Percentiles rank a stretch among this genome's conserved stretches.
Conservation (phyloP, 208 protist genomes). For the Trypanosoma platydactyli region DNA sequence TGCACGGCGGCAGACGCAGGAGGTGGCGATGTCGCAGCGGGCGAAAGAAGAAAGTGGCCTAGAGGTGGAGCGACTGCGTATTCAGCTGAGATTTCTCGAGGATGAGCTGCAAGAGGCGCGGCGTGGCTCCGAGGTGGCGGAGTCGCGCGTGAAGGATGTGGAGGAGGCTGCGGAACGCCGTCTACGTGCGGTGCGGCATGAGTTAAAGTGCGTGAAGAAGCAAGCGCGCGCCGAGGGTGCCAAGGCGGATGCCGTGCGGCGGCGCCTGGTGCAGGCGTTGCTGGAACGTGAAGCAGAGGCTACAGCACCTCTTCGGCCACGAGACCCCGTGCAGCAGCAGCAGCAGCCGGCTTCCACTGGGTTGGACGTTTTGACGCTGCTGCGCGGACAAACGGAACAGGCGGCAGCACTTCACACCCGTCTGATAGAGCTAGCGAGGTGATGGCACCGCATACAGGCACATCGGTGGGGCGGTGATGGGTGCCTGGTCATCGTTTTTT, state of each 20-base stretch:
- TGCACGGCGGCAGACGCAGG: conserved; percentile 46
- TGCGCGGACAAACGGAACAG: conserved; percentile 63
- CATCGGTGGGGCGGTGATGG: no score
- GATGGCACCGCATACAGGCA: neutral
- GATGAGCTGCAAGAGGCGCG: conserved; percentile 50
- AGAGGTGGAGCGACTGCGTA: conserved; percentile 51
- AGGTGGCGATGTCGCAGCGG: conserved; percentile 32
- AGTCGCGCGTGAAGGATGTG: conserved; percentile 39
- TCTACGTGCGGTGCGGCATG: conserved; percentile 39
- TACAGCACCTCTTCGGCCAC: neutral
- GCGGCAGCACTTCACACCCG: conserved; percentile 61
- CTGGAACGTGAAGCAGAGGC: conserved; percentile 46
- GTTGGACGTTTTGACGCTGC: conserved; percentile 59
- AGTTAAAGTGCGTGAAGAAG: conserved; percentile 54
- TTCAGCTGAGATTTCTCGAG: conserved; percentile 47
- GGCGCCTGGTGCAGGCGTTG: conserved; percentile 56
- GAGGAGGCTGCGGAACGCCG: conserved; percentile 56
- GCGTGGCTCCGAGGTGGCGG: conserved; percentile 32
- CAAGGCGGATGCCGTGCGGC: conserved; percentile 53
- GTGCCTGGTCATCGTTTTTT: neutral
- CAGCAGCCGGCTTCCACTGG: conserved; percentile 7
- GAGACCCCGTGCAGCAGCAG: neutral
- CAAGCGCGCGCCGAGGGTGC: conserved; percentile 42
- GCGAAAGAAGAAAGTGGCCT: conserved; percentile 36
- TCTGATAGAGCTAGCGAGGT: conserved; percentile 52